Conservation (phyloP, 495 filamentous ascomycete species). For the Oidiodendron maius region DNA sequence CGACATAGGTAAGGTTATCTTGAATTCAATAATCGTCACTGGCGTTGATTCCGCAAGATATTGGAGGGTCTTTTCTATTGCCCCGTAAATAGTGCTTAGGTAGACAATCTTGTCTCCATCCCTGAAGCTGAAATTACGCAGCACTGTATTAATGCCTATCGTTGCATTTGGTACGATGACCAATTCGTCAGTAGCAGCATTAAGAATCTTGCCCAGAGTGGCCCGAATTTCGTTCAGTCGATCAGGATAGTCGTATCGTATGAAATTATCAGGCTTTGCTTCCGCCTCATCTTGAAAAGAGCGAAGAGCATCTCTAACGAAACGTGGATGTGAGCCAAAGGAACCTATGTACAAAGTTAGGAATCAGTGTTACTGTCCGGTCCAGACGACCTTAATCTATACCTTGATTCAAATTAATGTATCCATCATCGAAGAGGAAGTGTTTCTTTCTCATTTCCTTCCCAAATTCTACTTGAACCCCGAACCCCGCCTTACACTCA, state of each 20-base stretch:
- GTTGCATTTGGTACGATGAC: slow-evolving; percentile 83
- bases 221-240: slow-evolving; percentile 57
- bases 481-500: no score
- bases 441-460: slow-evolving; percentile 54
- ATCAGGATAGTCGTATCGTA: slow-evolving; percentile 53
- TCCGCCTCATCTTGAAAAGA: slow-evolving; percentile 57
- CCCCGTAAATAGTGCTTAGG: slow-evolving; percentile 65
- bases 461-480: no score
- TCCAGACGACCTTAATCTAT: no score
- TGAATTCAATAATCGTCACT: no score
- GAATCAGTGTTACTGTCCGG: no score
- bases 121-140: slow-evolving; percentile 58
- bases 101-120: slow-evolving; percentile 57
- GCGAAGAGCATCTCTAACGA: slow-evolving; percentile 51
- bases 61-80: slow-evolving; percentile 64
- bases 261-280: slow-evolving; percentile 63
- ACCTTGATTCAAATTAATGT: slow-evolving; percentile 82
- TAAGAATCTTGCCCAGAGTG: slow-evolving; percentile 57
- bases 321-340: slow-evolving; percentile 66
- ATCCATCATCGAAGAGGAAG: slow-evolving; percentile 65
- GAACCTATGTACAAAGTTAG: no score
- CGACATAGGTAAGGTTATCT: slow-evolving; percentile 56
- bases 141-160: slow-evolving; percentile 70
- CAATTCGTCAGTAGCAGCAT: slow-evolving; percentile 53
- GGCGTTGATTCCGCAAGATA: no score